phyloP scores from a whole-genome alignment of 129 eudicot genomes.

The Erigeron canadensis region DNA sequence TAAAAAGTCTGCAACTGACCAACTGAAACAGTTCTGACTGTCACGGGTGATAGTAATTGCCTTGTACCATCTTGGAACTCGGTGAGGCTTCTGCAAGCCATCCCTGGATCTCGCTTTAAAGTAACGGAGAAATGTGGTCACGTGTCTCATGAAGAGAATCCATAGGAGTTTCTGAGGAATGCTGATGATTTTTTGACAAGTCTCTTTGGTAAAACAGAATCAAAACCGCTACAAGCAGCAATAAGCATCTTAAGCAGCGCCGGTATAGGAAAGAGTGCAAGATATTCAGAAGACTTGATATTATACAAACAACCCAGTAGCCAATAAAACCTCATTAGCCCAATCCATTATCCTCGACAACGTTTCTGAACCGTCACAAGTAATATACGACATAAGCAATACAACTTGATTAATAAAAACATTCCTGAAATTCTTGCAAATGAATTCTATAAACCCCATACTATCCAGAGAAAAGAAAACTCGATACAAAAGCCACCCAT shows the following conservation, averaged over 20 bases:
- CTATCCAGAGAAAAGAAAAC: no score
- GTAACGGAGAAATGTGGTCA: slow-evolving; percentile 80
- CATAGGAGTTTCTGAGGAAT: slow-evolving; percentile 60
- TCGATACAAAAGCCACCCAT: no score
- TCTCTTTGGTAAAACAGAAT: slow-evolving; percentile 42
- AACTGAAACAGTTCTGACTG: slow-evolving; percentile 60
- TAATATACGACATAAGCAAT: no score
- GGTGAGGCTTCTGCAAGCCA: slow-evolving; percentile 63
- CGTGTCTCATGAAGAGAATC: slow-evolving; percentile 87
- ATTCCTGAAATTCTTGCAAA: no score
- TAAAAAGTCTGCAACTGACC: slow-evolving; percentile 11
- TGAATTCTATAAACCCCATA: no score
- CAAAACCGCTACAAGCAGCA: slow-evolving; percentile 43
- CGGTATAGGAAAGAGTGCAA: not conserved
- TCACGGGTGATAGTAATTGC: slow-evolving; percentile 87
- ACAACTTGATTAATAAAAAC: no score
- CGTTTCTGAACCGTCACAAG: no score
- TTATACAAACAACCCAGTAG: no score
- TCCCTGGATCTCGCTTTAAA: slow-evolving; percentile 69
- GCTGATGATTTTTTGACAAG: slow-evolving; percentile 57
- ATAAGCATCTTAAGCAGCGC: slow-evolving; percentile 2
- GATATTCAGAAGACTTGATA: not conserved
- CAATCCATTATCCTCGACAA: no score
- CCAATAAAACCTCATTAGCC: no score
- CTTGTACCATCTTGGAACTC: slow-evolving; percentile 96